phyloP scores from a whole-genome alignment of 176 grass and related monocot species.

The Cenchrus fungigraminus region DNA sequence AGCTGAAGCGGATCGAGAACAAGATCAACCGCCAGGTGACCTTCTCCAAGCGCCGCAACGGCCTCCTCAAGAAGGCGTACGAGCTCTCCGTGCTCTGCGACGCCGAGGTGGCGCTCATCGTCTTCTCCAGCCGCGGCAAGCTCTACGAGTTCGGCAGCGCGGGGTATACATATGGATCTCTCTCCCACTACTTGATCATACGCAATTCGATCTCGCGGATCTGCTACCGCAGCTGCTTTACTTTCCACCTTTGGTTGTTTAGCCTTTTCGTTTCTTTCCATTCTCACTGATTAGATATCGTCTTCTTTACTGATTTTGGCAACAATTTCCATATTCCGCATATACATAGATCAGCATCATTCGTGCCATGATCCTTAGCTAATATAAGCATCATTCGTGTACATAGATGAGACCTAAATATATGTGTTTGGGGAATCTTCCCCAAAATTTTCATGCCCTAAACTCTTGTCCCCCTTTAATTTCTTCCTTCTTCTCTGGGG shows the following conservation, averaged over 20 bases:
- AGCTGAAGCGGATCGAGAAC: conserved; percentile 82
- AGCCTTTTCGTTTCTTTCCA: neutral
- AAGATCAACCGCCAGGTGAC: conserved; percentile 78
- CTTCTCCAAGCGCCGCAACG: conserved; percentile 75
- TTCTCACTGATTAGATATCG: conserved; percentile 1
- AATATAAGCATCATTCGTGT: too few relatives aligned
- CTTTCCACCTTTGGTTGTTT: neutral
- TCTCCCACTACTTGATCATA: neutral
- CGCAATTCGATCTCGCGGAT: neutral
- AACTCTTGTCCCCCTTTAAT: neutral
- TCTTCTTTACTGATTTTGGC: conserved; percentile 28
- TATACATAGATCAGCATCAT: neutral
- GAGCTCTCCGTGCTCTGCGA: conserved; percentile 79
- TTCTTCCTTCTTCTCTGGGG: neutral
- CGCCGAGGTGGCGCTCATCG: conserved; percentile 72
- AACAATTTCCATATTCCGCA: neutral
- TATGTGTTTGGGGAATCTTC: conserved; percentile 5
- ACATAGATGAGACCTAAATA: neutral
- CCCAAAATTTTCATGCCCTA: conserved; percentile 12
- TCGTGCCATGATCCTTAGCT: neutral
- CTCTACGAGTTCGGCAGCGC: conserved; percentile 68
- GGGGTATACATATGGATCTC: conserved; percentile 29
- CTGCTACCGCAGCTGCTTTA: neutral
- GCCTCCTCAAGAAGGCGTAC: conserved; percentile 78
- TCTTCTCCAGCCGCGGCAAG: conserved; percentile 75